Base-by-base conservation (phyloP, 2,329 filamentous ascomycete genomes). In the Trichocomaceae sp. region DNA sequence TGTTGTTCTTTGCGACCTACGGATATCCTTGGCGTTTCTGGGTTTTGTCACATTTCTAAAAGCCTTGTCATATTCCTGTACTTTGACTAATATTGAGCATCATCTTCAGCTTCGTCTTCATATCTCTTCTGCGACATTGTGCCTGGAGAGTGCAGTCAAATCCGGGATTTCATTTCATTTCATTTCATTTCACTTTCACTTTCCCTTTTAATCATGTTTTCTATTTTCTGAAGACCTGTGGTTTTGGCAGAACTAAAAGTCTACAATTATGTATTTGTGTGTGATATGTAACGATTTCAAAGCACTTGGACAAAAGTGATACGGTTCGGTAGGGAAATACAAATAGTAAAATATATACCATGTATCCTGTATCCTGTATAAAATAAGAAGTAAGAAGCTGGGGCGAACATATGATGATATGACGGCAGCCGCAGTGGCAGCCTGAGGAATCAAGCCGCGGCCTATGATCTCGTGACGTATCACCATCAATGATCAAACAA, bases 11-110 rank as follows among this genome's bases (percentile, higher is more conserved):
- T 63, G 66, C 56, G 57, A 63, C 58, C 58, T 63, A 59, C 67
- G 71, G 66, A 72, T 73, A 73, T 73, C 70, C 70, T 71, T 63
- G 69, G 70, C 69, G 67, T 70, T 71, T 15, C 50, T 50, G 46
- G 55, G 29, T 54, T 29, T 47, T 46, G 31, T 50, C 26, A 39
- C 41, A 46, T 50, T 50, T 42, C 29, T 4, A 54, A 52, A 54
- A 47, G 51, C 45, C 42, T 52, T 35, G 17, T 52, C 50, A 20
- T 17, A 22, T 29, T 26, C 29, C n/a, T 46, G 41, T 46, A 37
- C 35, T 26, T 47, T 41, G 50, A 26, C 20, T 41, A 31, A 26
- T 31, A n/a, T 46, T 22, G 33, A 33, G 20, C 50, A 42, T 47
- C 29, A 33, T 41, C 33, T 35, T 47, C 42, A 33, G 20, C 50